Base-by-base conservation (phyloP, 345 rosid species). In the Hypericum perforatum region DNA sequence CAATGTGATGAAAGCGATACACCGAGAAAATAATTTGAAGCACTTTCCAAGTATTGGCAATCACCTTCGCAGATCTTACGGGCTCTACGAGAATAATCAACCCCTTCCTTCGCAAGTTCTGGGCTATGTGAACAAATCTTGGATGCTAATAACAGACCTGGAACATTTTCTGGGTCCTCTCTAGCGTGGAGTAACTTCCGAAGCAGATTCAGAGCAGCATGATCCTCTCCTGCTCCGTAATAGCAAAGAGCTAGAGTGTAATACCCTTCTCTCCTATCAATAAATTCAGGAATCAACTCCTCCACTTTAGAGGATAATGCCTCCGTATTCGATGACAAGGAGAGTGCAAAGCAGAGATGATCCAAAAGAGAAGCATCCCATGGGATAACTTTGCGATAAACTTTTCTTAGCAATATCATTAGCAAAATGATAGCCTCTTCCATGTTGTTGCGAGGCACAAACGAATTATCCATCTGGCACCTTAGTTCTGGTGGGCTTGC, bases 291-390 rank as follows among this genome's bases (percentile, higher is more conserved):
- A 55, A 63, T 75, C 69, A 87, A 65, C 69, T 72, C 90, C 73
- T 87, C 90, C 3, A 80, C 43, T 47, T 75, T 85, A 50, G 59
- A 64, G 63, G 89, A 89, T 43, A 87, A 61, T 56, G 84, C 61
- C 14, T 69, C 63, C 46, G 78, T 49, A 58, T 77, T 82, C 40
- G 89, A 89, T 0, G 85, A 76, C 3, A 82, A 48, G 3, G 90
- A 70, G 53, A 87, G 80, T 66, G 85, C 94, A 64, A 84, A 87
- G 0, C 83, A 62, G 45, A 87, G 79, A 61, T 87, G 96, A 66
- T 87, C 87, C 76, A 87, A 69, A 63, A 87, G 78, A n/a, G 90
- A 70, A 3, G 79, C 70, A 50, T 87, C 96, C 94, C 94, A 84
- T 38, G 51, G 68, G 59, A 84, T 82, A 67, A 70, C 78, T 59